Conservation (phyloP, 257 asterid species). For the Euphrasia confusa region DNA sequence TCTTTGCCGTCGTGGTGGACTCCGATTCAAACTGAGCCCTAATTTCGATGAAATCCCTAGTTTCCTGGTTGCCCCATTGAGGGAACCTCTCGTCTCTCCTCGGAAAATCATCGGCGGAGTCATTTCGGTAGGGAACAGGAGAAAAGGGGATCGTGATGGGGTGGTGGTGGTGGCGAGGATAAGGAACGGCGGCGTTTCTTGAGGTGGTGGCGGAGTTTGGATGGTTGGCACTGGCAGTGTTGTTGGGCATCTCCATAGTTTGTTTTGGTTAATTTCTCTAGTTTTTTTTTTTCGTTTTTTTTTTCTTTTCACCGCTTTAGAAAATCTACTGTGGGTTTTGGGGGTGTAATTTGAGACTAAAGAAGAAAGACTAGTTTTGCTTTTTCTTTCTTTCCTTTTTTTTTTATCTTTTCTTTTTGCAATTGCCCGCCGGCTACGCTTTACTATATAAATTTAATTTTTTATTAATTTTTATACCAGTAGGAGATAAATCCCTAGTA, state of each 20-base stretch:
- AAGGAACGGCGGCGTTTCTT: slow-evolving; percentile 20
- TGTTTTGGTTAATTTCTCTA: slow-evolving; percentile 7
- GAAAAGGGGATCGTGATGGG: slow-evolving; percentile 30
- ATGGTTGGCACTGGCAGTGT: slow-evolving; percentile 15
- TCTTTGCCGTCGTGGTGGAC: slow-evolving; percentile 27
- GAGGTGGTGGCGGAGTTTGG: slow-evolving; percentile 19
- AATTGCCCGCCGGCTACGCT: background rate
- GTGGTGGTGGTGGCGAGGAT: slow-evolving; percentile 24
- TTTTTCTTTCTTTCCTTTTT: slow-evolving; percentile 2
- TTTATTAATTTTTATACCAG: no score
- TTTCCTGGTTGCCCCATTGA: slow-evolving; percentile 68
- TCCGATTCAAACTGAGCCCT: slow-evolving; percentile 55
- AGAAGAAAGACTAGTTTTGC: background rate
- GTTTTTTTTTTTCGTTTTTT: background rate
- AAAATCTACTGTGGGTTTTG: slow-evolving; percentile 9
- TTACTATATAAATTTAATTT: no score
- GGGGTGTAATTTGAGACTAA: slow-evolving; percentile 14
- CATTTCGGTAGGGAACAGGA: slow-evolving; percentile 9
- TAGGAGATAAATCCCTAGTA: no score
- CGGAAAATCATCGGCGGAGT: slow-evolving; percentile 41
- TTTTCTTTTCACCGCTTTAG: background rate
- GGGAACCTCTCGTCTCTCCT: slow-evolving; percentile 61
- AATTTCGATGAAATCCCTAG: slow-evolving; percentile 57
- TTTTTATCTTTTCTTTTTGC: slow-evolving; percentile 3
- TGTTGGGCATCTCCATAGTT: slow-evolving; percentile 22